Conservation (phyloP, 768 basidiomycete species). For the Psilocybe azurescens region DNA sequence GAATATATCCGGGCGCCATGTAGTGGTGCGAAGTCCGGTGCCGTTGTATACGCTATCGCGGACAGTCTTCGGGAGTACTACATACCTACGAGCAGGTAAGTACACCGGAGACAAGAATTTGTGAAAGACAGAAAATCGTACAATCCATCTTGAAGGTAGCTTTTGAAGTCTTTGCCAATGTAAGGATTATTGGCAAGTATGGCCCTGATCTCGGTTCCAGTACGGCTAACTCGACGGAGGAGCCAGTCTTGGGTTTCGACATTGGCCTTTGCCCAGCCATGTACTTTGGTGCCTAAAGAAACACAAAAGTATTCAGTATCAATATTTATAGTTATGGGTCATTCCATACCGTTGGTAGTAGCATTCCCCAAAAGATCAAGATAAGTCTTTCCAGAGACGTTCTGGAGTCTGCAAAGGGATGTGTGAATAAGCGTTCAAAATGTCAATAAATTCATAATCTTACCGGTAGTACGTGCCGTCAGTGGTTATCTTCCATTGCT, state of each 20-base stretch:
- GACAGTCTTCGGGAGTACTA: neutral
- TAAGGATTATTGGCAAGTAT: neutral
- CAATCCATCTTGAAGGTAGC: neutral
- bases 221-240: neutral
- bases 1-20: neutral
- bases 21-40: neutral
- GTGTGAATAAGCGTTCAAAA: too few species aligned
- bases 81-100: neutral
- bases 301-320: too few species aligned
- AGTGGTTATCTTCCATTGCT: too few species aligned
- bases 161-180: neutral
- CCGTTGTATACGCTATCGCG: neutral
- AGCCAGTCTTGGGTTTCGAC: neutral
- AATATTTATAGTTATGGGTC: too few species aligned
- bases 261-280: neutral
- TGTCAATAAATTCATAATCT: too few species aligned
- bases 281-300: neutral
- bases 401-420: too few species aligned
- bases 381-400: too few species aligned
- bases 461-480: too few species aligned
- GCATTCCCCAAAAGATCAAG: too few species aligned
- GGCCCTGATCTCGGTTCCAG: neutral
- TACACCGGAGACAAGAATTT: neutral
- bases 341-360: too few species aligned
- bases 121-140: neutral